phyloP scores from a whole-genome alignment of 768 basidiomycete species.

The Boletales sp. region DNA sequence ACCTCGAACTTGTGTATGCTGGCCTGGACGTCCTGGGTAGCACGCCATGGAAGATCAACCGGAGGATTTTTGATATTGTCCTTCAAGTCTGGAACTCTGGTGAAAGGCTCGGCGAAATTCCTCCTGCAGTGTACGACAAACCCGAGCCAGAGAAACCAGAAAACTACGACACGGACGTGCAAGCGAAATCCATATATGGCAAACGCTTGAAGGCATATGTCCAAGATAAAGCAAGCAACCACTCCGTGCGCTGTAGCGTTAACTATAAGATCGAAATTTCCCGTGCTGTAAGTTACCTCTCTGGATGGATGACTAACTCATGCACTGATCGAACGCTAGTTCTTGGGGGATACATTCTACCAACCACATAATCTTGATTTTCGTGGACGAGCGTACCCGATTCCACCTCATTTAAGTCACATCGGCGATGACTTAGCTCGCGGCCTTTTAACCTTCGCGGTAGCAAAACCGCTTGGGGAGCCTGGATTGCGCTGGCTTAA shows the following conservation, averaged over 20 bases:
- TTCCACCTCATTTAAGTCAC: constrained; percentile 93
- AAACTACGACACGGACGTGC: constrained; percentile 48
- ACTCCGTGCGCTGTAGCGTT: constrained; percentile 87
- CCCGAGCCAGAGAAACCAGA: constrained; percentile 55
- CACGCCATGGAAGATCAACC: constrained; percentile 90
- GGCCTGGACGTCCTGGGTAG: constrained; percentile 86
- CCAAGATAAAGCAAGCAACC: constrained; percentile 71
- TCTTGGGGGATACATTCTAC: constrained; percentile 85
- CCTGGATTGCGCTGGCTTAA: constrained; percentile 92
- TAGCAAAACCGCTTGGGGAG: constrained; percentile 73
- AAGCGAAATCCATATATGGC: constrained; percentile 53
- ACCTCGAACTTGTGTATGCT: constrained; percentile 81
- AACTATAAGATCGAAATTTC: constrained; percentile 99
- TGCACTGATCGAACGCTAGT: constrained; percentile 40
- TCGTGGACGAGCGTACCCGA: constrained; percentile 94
- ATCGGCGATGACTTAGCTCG: constrained; percentile 93
- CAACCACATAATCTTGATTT: constrained; percentile 97
- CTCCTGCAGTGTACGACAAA: constrained; percentile 63
- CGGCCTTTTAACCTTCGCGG: constrained; percentile 81
- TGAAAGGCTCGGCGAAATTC: constrained; percentile 77
- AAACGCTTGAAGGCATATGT: constrained; percentile 51
- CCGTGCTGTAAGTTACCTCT: constrained; percentile 58
- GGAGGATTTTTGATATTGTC: constrained; percentile 69
- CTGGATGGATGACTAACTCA: neutral
- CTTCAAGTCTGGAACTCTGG: constrained; percentile 86